phyloP scores from a whole-genome alignment of 495 filamentous ascomycete genomes.

The Jackrogersella minutella region DNA sequence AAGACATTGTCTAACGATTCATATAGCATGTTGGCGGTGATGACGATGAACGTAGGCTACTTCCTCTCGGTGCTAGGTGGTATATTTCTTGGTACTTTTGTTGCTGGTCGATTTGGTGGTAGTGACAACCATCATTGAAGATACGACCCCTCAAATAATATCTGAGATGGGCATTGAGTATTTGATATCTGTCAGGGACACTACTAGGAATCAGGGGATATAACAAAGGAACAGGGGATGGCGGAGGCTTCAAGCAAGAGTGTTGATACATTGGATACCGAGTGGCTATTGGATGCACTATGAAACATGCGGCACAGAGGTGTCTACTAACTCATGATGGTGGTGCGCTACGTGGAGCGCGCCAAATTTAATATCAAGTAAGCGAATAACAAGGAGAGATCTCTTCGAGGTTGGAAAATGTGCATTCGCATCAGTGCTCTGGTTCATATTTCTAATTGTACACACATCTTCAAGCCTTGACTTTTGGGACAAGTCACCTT shows the following conservation, averaged over 20 bases:
- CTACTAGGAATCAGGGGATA: neutral
- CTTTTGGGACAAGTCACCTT: too few species aligned
- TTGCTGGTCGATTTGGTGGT: conserved; percentile 58
- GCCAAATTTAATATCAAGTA: too few species aligned
- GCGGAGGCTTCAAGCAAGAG: neutral
- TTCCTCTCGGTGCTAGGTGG: conserved; percentile 81
- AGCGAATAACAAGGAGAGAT: too few species aligned
- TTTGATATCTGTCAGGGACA: neutral
- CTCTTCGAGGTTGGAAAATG: too few species aligned
- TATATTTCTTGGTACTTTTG: conserved; percentile 76
- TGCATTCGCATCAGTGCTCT: too few species aligned
- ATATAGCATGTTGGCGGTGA: conserved; percentile 85
- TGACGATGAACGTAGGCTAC: conserved; percentile 91
- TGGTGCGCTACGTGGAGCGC: too few species aligned
- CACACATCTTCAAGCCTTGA: too few species aligned
- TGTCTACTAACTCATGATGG: too few species aligned
- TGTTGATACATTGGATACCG: too few species aligned
- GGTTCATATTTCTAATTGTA: too few species aligned
- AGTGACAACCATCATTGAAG: conserved; percentile 30
- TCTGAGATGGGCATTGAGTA: neutral
- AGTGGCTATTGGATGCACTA: too few species aligned
- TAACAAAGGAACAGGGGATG: neutral
- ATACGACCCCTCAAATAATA: neutral
- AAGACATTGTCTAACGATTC: neutral
- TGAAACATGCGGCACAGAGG: too few species aligned